Evolutionary conservation across 345 rosid genomes (phyloP).

Genomic region (Arabidopsis thaliana): TAIR10.1 NC_003071.7:2094501-2095000

Average conservation of each 20-base stretch:
- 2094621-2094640: conserved; percentile 15
- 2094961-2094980: not conserved
- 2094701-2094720: not conserved
- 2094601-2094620: conserved; percentile 6
- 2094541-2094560: not conserved
- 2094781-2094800: not conserved
- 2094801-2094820: not conserved
- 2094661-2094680: not conserved
- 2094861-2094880: too few relatives aligned
- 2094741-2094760: not conserved
- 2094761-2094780: not conserved
- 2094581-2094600: not conserved
- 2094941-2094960: conserved; percentile 4
- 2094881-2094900: not conserved
- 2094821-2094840: too few relatives aligned
- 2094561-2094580: not conserved
- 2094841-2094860: too few relatives aligned
- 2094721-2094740: not conserved
- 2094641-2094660: not conserved
- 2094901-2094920: not conserved
- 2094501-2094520: not conserved
- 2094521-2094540: not conserved
- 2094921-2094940: not conserved
- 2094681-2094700: not conserved
- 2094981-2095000: not conserved